Conservation (phyloP, 352 stramenopile genomes). For the Globisporangium paroecandrum region DNA sequence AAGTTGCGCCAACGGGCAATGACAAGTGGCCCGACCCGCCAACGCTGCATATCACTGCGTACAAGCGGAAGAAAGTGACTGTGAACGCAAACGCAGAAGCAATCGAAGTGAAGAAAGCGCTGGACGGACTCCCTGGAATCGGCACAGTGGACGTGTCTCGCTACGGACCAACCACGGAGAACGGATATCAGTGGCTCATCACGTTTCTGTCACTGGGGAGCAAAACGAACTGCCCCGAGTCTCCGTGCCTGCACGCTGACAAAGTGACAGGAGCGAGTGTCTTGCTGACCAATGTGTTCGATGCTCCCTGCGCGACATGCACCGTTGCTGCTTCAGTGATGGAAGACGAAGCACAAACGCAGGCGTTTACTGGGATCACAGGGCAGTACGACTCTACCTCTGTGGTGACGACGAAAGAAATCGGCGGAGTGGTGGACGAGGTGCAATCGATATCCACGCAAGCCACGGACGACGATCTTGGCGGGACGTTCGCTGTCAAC, state of each 20-base stretch:
- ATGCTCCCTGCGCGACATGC: slow-evolving; percentile 40
- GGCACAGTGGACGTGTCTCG: slow-evolving; percentile 57
- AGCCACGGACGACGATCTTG: slow-evolving; percentile 38
- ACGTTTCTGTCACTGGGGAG: slow-evolving; percentile 66
- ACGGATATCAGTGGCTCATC: slow-evolving; percentile 65
- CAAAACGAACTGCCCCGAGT: slow-evolving; percentile 41
- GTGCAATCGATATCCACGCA: slow-evolving; percentile 53
- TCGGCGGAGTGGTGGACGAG: slow-evolving; percentile 58
- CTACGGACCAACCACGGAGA: slow-evolving; percentile 44
- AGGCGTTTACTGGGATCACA: slow-evolving; percentile 28
- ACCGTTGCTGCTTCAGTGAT: slow-evolving; percentile 32
- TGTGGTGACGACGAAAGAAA: slow-evolving; percentile 46
- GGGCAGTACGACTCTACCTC: slow-evolving; percentile 41
- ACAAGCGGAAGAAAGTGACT: slow-evolving; percentile 65
- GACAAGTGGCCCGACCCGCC: slow-evolving; percentile 38
- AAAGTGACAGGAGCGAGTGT: slow-evolving; percentile 34
- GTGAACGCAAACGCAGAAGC: slow-evolving; percentile 51
- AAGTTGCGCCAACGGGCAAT: slow-evolving; percentile 18
- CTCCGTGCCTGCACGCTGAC: slow-evolving; percentile 58
- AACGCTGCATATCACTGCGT: slow-evolving; percentile 51
- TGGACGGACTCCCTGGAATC: slow-evolving; percentile 47
- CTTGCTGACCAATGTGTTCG: slow-evolving; percentile 46
- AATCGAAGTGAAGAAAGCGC: slow-evolving; percentile 36
- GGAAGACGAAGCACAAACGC: slow-evolving; percentile 34
- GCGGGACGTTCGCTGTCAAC: slow-evolving; percentile 60